Evolutionary conservation across 2,329 filamentous ascomycete species (phyloP).

Genomic region (Calonectria montana): DNA sequence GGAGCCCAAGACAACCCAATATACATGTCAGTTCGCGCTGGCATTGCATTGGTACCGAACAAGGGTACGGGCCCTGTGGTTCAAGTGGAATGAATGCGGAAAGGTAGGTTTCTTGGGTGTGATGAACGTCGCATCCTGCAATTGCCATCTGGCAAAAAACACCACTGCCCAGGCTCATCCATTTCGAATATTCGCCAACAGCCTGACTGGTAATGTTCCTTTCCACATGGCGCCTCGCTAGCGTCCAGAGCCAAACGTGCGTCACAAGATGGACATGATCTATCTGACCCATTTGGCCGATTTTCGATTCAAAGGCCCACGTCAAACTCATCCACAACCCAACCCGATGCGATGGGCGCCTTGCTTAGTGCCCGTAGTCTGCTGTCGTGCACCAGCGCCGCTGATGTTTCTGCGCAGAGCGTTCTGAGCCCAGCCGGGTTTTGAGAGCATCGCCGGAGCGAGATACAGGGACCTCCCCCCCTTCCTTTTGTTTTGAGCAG

Average conservation of each 20-base stretch:
- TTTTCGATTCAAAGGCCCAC: neutral
- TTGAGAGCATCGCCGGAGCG: neutral
- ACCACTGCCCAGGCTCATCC: neutral
- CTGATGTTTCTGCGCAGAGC: conserved; percentile 17
- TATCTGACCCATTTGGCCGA: conserved; percentile 4
- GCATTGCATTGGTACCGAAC: conserved; percentile 9
- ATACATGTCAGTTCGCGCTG: neutral
- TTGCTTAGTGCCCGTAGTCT: conserved; percentile 42
- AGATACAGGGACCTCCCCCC: neutral
- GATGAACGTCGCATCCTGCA: conserved; percentile 6
- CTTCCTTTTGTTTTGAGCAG: too few species aligned
- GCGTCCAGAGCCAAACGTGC: neutral
- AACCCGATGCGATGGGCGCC: conserved; percentile 37
- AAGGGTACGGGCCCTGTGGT: neutral
- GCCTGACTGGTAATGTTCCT: neutral
- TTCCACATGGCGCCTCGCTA: conserved; percentile 6
- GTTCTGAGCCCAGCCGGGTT: neutral
- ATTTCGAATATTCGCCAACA: neutral
- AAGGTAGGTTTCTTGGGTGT: neutral
- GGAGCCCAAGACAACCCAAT: neutral
- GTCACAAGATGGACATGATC: conserved; percentile 5
- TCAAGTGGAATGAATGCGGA: conserved; percentile 5
- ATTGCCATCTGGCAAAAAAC: neutral
- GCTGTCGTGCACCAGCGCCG: conserved; percentile 23
- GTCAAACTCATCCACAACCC: conserved; percentile 11